Conservation (phyloP, 1,284 basidiomycete species). For the Sanghuangporus sanghuang region DNA sequence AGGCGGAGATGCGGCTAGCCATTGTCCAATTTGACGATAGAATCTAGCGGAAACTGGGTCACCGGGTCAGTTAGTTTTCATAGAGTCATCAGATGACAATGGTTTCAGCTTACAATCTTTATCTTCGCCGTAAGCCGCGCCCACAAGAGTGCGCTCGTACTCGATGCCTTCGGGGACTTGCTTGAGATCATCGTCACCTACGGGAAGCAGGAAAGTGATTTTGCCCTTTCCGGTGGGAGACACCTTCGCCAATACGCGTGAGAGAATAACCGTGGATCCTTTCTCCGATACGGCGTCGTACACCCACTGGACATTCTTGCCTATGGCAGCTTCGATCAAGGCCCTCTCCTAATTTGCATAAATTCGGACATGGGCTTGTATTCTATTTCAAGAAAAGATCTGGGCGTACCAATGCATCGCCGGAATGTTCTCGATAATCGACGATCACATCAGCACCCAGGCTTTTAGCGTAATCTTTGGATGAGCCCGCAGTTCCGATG, state of each 20-base stretch:
- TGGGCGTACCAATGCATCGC: not conserved
- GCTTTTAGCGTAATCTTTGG: slow-evolving; percentile 17
- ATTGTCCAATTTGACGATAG: slow-evolving; percentile 7
- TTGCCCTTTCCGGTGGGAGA: slow-evolving; percentile 9
- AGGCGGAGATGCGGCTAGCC: not conserved
- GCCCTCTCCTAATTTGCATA: not conserved
- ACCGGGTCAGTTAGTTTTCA: not conserved
- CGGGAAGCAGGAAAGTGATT: not conserved
- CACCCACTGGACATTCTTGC: not conserved
- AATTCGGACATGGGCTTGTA: not conserved
- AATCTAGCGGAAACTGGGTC: not conserved
- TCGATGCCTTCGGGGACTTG: not conserved
- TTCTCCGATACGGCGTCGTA: slow-evolving; percentile 3
- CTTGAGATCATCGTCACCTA: slow-evolving; percentile 5
- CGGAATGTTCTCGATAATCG: slow-evolving; percentile 25
- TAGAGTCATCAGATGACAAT: not conserved
- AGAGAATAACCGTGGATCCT: not conserved
- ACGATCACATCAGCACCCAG: slow-evolving; percentile 26
- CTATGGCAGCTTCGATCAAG: not conserved
- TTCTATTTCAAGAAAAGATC: not conserved
- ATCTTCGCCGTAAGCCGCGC: not conserved
- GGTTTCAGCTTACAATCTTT: not conserved
- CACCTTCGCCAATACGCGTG: not conserved
- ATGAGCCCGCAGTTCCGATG: slow-evolving; percentile 27
- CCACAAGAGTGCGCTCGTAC: not conserved